These are phyloP conservation scores for Saitozyma sp. DNA, from an alignment of 768 basidiomycete species.

Conservation along the genomic window DNA sequence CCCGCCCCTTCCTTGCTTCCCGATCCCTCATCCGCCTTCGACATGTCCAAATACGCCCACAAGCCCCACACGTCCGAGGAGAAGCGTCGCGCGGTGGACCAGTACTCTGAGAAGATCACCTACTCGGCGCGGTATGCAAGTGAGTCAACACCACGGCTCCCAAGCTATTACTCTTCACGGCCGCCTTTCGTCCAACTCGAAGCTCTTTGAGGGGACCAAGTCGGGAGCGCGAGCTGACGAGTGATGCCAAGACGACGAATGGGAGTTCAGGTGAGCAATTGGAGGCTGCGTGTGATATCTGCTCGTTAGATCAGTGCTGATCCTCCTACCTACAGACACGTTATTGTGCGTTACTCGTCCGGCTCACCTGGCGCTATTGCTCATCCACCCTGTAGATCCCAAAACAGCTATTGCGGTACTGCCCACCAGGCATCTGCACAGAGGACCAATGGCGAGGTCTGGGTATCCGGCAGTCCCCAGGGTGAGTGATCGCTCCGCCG, in stretches of 20 bases:
- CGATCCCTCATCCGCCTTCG: too few relatives aligned
- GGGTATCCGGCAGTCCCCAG: constrained; percentile 45
- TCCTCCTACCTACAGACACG: constrained; percentile 22
- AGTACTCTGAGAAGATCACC: constrained; percentile 41
- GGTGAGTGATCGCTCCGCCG: constrained; percentile 22
- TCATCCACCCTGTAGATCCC: constrained; percentile 27
- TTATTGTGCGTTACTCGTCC: constrained; percentile 27
- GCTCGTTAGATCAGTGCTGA: neutral
- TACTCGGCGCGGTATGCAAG: constrained; percentile 43
- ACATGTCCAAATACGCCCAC: constrained; percentile 39
- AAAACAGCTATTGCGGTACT: constrained; percentile 32
- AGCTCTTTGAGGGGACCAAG: neutral
- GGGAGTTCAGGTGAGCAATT: constrained; percentile 38
- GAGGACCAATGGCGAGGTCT: constrained; percentile 43
- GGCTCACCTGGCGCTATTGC: neutral
- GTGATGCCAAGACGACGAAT: constrained; percentile 30
- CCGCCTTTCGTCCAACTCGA: neutral
- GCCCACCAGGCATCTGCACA: constrained; percentile 38
- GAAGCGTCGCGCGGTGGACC: constrained; percentile 40
- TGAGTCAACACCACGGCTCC: constrained; percentile 14
- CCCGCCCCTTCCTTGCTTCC: too few relatives aligned
- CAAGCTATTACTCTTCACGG: too few relatives aligned
- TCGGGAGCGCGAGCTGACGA: constrained; percentile 4
- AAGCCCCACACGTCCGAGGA: constrained; percentile 40
- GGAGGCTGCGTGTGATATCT: too few relatives aligned